A percentile compares a stretch with the other conserved stretches of the same genome.
phyloP scores from a whole-genome alignment of 225 moss, liverwort and hornwort species.

The Lunularia cruciata region DNA sequence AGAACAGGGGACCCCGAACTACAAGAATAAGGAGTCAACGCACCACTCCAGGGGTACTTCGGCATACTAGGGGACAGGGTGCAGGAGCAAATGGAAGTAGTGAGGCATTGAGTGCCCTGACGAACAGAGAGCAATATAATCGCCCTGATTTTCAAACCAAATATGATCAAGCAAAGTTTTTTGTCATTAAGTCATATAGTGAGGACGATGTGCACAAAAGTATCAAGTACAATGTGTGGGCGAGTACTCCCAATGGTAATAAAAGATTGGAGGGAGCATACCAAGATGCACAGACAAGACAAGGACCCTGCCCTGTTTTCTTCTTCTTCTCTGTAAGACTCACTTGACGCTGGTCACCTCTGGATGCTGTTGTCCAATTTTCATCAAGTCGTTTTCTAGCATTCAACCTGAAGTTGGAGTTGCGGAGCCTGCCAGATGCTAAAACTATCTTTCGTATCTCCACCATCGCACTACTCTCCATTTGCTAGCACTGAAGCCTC shows the following conservation, averaged over 20 bases:
- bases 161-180: conserved; percentile 90
- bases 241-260: conserved; percentile 97
- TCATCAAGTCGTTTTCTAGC: too few species aligned
- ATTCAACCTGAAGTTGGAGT: too few species aligned
- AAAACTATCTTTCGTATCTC: too few species aligned
- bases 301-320: conserved; percentile 73
- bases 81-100: conserved; percentile 60
- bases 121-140: conserved; percentile 84
- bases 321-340: conserved; percentile 94
- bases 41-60: conserved; percentile 61
- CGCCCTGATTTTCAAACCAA: conserved; percentile 77
- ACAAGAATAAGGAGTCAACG: conserved; percentile 86
- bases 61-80: conserved; percentile 82
- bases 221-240: conserved; percentile 99
- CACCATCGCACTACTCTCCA: too few species aligned
- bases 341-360: not conserved
- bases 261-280: conserved; percentile 90
- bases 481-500: too few species aligned
- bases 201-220: conserved; percentile 99
- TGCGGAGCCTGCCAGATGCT: too few species aligned
- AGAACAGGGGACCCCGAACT: conserved; percentile 97
- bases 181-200: conserved; percentile 98
- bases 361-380: not conserved
- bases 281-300: conserved; percentile 69
- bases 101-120: conserved; percentile 58